Evolutionary conservation across 805 yeast species (phyloP).

Genomic region (Zygosaccharomyces bailii): DNA sequence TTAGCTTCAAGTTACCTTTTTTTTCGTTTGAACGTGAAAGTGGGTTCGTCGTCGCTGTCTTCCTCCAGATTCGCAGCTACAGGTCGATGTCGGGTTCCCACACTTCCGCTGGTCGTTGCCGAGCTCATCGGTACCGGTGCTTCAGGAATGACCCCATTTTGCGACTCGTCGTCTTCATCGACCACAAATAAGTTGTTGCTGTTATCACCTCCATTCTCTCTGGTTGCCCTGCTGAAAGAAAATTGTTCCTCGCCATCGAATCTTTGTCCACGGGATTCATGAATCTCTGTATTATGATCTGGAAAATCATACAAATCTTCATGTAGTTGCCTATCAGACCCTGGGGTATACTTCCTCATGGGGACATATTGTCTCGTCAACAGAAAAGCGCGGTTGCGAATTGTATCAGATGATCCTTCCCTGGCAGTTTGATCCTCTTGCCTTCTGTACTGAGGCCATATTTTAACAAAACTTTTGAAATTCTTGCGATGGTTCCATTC

Average conservation of each 20-base stretch:
- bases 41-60: constrained; percentile 36
- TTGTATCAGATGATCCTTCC: constrained; percentile 14
- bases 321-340: constrained; percentile 4
- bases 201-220: neutral
- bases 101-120: neutral
- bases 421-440: constrained; percentile 4
- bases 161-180: constrained; percentile 21
- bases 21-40: constrained; percentile 35
- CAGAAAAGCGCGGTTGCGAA: constrained; percentile 25
- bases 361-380: constrained; percentile 37
- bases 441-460: constrained; percentile 21
- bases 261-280: neutral
- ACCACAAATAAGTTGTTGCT: constrained; percentile 18
- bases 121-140: neutral
- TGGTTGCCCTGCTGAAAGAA: constrained; percentile 8
- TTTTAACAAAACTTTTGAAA: constrained; percentile 40
- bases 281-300: neutral
- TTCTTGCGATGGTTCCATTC: constrained; percentile 38
- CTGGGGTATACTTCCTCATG: constrained; percentile 23
- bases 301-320: constrained; percentile 13
- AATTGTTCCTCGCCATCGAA: neutral
- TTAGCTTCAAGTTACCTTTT: constrained; percentile 6
- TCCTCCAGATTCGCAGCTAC: no score
- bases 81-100: no score
- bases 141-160: constrained; percentile 1